Evolutionary conservation across 805 yeast species (phyloP), one percentile per base, ranked within the genome.

Genomic region (Wickerhamiella azymoides): DNA sequence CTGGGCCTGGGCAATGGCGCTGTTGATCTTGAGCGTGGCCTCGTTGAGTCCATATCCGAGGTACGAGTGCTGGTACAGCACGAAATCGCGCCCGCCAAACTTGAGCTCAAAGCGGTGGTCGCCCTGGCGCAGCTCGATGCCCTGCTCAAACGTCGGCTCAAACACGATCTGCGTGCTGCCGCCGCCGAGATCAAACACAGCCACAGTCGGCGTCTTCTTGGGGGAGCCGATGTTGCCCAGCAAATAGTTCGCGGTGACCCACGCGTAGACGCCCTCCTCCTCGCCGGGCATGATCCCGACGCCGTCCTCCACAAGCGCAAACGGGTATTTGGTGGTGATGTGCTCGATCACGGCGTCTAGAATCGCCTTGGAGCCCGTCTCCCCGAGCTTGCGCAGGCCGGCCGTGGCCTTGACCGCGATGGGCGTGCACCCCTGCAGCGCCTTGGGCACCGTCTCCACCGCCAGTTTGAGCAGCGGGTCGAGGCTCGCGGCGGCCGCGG

Each of bases 161-260:
- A 92, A 92, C 6, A 92, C 99, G 66, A 92, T 86, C 67, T 93
- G 98, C 11, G 99, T 92, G 6, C 96, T 85, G 3, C 97, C 97
- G 58, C 98, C 98, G 56, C 98, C 99, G 49, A 92, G 74, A 63
- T 92, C 99, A 59, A 92, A 92, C 10, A 92, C 94, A 18, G 97
- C 98, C 42, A 94, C 94, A 10, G 98, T 92, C 26, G 94, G 86
- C 21, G 66, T 62, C 63, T 80, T 80, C 36, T 75, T 79, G 18
- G 77, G 62, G n/a, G 71, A 61, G 13, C 97, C 98, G 62, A 92
- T 89, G 67, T 89, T 92, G 36, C 96, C 97, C 55, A 89, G 72
- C 53, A 92, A 68, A 62, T 79, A 92, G 67, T 92, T 92, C 43
- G 96, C 79, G 24, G 99, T 92, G 62, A 92, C 82, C 99, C 99